Evolutionary conservation across 2,329 filamentous ascomycete species (phyloP).

Genomic region (Colletotrichum echinochloae): DNA sequence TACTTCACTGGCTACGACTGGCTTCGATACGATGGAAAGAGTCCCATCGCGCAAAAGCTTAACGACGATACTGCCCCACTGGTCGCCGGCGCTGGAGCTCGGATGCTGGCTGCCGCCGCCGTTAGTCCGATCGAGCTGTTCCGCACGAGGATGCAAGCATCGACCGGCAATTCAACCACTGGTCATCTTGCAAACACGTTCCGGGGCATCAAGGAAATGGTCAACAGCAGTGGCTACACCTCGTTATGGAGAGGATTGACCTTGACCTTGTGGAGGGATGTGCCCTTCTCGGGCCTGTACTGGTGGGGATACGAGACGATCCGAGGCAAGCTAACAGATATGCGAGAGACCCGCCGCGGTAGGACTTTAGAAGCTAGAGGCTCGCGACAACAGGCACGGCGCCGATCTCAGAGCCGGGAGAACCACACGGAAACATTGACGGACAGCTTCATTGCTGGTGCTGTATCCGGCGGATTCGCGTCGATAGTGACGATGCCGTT

Average conservation of each 20-base stretch:
- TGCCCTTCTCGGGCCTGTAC: slow-evolving; percentile 96
- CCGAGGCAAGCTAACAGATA: slow-evolving; percentile 76
- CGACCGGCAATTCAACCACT: slow-evolving; percentile 66
- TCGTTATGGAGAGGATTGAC: slow-evolving; percentile 92
- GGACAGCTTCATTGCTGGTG: slow-evolving; percentile 91
- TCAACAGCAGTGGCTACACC: slow-evolving; percentile 78
- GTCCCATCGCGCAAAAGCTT: slow-evolving; percentile 74
- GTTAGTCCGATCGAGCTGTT: slow-evolving; percentile 96
- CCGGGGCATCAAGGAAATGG: slow-evolving; percentile 81
- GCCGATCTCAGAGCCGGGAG: slow-evolving; percentile 72
- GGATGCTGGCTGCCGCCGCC: slow-evolving; percentile 82
- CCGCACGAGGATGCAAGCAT: slow-evolving; percentile 89
- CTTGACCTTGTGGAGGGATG: slow-evolving; percentile 94
- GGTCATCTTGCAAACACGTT: slow-evolving; percentile 85
- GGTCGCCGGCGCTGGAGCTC: slow-evolving; percentile 81
- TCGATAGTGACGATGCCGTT: slow-evolving; percentile 94
- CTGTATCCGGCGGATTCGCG: slow-evolving; percentile 83
- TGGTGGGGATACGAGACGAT: slow-evolving; percentile 98
- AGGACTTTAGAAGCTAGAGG: slow-evolving; percentile 54
- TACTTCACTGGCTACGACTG: slow-evolving; percentile 99
- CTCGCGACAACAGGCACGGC: slow-evolving; percentile 56
- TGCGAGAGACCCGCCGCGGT: slow-evolving; percentile 67
- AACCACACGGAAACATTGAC: slow-evolving; percentile 82
- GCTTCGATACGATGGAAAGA: slow-evolving; percentile 79
- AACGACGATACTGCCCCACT: slow-evolving; percentile 83